phyloP scores from a whole-genome alignment of 805 yeast genomes.

The Suhomyces prunicola region DNA sequence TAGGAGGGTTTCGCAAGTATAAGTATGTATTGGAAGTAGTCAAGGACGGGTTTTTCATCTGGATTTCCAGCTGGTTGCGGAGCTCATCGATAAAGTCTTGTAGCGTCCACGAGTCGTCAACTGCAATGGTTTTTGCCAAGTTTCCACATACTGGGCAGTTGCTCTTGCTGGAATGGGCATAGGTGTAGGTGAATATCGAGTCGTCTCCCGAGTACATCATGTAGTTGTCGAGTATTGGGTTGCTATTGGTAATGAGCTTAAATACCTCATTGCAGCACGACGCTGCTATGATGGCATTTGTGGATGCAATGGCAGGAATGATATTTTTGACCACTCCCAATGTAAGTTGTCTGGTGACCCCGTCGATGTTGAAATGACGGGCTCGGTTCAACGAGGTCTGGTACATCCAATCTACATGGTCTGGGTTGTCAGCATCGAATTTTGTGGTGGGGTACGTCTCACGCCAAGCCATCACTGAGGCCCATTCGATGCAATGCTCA shows the following conservation, averaged over 20 bases:
- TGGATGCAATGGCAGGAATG: constrained; percentile 91
- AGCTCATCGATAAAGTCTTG: constrained; percentile 43
- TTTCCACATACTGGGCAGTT: constrained; percentile 79
- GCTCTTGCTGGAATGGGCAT: constrained; percentile 54
- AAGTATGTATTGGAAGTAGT: constrained; percentile 37
- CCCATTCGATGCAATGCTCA: constrained; percentile 94
- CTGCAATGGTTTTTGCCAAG: constrained; percentile 21
- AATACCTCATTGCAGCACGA: constrained; percentile 83
- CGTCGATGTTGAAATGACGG: constrained; percentile 59
- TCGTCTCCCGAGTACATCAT: constrained; percentile 86
- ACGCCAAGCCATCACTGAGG: constrained; percentile 74
- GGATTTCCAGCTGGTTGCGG: constrained; percentile 24
- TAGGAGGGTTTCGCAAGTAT: constrained; percentile 47
- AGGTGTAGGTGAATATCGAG: constrained; percentile 73
- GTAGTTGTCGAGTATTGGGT: constrained; percentile 68
- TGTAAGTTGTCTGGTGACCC: constrained; percentile 68
- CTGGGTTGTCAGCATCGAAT: constrained; percentile 67
- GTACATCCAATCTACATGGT: constrained; percentile 63
- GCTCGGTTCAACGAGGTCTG: constrained; percentile 60
- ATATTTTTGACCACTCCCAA: constrained; percentile 89
- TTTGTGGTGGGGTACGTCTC: constrained; percentile 40
- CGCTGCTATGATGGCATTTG: constrained; percentile 90
- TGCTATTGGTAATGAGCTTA: constrained; percentile 68
- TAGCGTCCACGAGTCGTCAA: constrained; percentile 27
- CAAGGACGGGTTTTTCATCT: constrained; percentile 45